Evolutionary conservation across 176 grass and related monocot species (phyloP).

Genomic region (Musa acuminata): DNA sequence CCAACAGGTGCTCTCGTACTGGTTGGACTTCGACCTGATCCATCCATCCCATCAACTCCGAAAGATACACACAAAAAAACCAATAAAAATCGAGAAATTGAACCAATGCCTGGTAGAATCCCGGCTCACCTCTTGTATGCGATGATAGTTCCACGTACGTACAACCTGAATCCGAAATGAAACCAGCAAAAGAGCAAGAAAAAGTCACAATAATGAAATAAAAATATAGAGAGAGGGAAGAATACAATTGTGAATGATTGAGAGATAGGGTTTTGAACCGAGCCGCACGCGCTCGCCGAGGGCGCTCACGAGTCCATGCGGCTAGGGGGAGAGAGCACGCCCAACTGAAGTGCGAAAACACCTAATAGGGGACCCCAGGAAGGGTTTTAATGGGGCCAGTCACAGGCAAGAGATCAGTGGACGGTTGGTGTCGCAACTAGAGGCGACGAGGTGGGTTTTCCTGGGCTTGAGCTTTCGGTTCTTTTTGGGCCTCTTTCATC

Average conservation of each 20-base stretch:
- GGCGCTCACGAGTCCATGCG: no score
- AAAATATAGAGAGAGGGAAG: no score
- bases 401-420: no score
- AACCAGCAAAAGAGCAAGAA: not conserved
- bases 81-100: not conserved
- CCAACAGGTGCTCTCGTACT: constrained; percentile 13
- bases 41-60: not conserved
- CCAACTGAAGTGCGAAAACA: no score
- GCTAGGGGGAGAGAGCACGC: no score
- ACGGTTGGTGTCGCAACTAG: no score
- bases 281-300: constrained; percentile 1
- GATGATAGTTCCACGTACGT: not conserved
- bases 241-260: not conserved
- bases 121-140: constrained; percentile 4
- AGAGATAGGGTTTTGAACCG: not conserved
- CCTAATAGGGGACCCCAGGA: no score
- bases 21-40: constrained; percentile 11
- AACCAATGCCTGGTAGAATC: not conserved
- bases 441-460: no score
- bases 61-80: not conserved
- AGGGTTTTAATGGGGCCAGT: no score
- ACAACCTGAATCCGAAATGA: not conserved
- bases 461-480: no score
- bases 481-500: no score
- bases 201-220: not conserved